Evolutionary conservation across 139 green algal genomes (phyloP), one percentile per base, ranked within the genome.

Genomic region (Diplosphaera chodatii): DNA sequence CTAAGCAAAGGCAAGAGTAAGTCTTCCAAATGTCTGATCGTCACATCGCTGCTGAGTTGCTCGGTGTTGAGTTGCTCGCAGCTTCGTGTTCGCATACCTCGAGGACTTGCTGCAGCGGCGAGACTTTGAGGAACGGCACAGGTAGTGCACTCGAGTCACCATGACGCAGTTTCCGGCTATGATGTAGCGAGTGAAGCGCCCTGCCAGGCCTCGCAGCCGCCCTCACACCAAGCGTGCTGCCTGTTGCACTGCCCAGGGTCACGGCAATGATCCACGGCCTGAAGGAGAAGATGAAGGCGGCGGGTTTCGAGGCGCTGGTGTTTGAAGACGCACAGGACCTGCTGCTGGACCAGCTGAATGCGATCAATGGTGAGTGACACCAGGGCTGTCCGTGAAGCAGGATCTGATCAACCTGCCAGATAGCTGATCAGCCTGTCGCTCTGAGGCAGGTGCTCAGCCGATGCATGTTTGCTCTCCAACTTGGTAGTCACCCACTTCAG

Each of bases 301-400:
- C 59, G 0, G 85, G 87, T 1, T 93, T 87, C 55, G 74, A 91
- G 69, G 73, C 87, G 67, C 71, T 91, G 23, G 91, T 96, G 33
- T 89, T 94, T 73, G 91, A 96, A 64, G 84, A 91, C 32, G 78
- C 91, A 15, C 76, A 94, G 80, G 89, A 93, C 15, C 73, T 92
- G 37, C 73, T 96, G 40, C 68, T 91, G 48, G 82, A 91, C 23
- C 84, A 90, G 74, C 66, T 94, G 32, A 74, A 77, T 29, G 56
- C 70, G 20, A 72, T 84, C 32, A 10, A 59, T 18, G 48, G 48
- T 59, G 16, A 3, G 32, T 13, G 37, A 22, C 48, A 70, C 4
- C 73, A 82, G 40, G 22, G 30, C 37, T 62, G n/a, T n/a, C n/a
- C n/a, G n/a, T n/a, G n/a, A n/a, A n/a, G n/a, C n/a, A n/a, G n/a